phyloP scores from a whole-genome alignment of 371 early-diverging fungal genomes.

The Mucor circinelloides region DNA sequence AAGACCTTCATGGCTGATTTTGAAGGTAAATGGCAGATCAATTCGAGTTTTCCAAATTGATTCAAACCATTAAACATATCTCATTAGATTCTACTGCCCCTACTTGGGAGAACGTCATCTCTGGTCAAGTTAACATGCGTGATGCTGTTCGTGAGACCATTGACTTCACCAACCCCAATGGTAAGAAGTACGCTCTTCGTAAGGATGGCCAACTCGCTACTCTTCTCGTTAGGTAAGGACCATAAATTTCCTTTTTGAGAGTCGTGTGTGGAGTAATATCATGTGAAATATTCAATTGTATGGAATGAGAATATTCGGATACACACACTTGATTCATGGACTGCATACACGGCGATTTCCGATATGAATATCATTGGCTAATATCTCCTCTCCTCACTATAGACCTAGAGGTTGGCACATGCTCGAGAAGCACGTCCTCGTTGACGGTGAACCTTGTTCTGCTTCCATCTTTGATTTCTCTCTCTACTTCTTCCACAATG shows the following conservation, averaged over 20 bases:
- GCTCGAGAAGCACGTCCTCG: conserved; percentile 91
- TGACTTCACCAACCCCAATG: conserved; percentile 81
- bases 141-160: conserved; percentile 90
- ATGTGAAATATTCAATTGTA: background rate
- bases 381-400: background rate
- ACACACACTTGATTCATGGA: background rate
- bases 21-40: conserved; percentile 68
- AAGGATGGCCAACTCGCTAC: conserved; percentile 85
- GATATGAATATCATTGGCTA: conserved; percentile 5
- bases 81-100: conserved; percentile 86
- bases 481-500: conserved; percentile 97
- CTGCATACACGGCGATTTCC: conserved; percentile 4
- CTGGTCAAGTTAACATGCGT: conserved; percentile 92
- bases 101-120: conserved; percentile 87
- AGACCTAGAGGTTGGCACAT: conserved; percentile 98
- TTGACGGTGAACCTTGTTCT: conserved; percentile 90
- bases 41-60: background rate
- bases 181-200: conserved; percentile 86
- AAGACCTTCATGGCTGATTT: conserved; percentile 97
- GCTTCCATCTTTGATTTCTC: conserved; percentile 96
- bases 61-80: background rate
- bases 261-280: background rate
- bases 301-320: background rate
- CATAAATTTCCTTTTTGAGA: background rate
- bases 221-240: conserved; percentile 78